Conservation (phyloP, 202 grass and related monocot genomes). For the Musa balbisiana region DNA sequence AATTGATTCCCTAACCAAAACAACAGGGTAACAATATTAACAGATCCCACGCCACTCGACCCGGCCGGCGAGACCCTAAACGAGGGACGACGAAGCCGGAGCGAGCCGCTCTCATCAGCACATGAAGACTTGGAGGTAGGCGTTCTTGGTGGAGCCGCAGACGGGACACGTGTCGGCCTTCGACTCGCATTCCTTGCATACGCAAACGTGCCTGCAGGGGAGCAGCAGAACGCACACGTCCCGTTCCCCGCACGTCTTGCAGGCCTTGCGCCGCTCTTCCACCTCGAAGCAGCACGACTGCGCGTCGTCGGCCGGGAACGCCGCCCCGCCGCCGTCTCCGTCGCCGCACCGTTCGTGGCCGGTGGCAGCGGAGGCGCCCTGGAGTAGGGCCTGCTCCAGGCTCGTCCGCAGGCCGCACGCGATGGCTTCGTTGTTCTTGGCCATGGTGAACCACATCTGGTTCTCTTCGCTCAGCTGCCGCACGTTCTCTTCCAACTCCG, state of each 20-base stretch:
- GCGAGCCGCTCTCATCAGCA: neutral
- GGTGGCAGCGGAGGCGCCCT: neutral
- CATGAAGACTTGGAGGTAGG: slow-evolving; percentile 36
- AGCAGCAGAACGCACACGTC: slow-evolving; percentile 43
- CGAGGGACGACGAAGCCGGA: no score
- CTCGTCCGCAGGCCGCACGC: slow-evolving; percentile 28
- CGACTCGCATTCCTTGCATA: slow-evolving; percentile 47
- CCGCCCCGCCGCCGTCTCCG: neutral
- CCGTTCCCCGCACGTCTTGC: slow-evolving; percentile 32
- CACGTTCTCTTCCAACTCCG: slow-evolving; percentile 30
- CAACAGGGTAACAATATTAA: no score
- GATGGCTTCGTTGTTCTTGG: slow-evolving; percentile 38
- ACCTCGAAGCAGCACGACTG: slow-evolving; percentile 24
- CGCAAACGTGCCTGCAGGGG: slow-evolving; percentile 58
- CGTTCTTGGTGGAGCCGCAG: slow-evolving; percentile 40
- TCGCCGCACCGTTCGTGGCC: slow-evolving; percentile 29
- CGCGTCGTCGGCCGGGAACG: slow-evolving; percentile 18
- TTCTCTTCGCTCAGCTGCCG: slow-evolving; percentile 26
- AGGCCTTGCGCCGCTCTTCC: neutral
- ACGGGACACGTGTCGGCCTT: slow-evolving; percentile 32
- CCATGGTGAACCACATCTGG: slow-evolving; percentile 39
- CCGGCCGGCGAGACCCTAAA: no score
- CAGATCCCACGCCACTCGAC: neutral
- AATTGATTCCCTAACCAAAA: no score
- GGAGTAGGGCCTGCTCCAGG: slow-evolving; percentile 36